Evolutionary conservation across 768 basidiomycete species (phyloP).

Genomic region (Hemileccinum impolitum): DNA sequence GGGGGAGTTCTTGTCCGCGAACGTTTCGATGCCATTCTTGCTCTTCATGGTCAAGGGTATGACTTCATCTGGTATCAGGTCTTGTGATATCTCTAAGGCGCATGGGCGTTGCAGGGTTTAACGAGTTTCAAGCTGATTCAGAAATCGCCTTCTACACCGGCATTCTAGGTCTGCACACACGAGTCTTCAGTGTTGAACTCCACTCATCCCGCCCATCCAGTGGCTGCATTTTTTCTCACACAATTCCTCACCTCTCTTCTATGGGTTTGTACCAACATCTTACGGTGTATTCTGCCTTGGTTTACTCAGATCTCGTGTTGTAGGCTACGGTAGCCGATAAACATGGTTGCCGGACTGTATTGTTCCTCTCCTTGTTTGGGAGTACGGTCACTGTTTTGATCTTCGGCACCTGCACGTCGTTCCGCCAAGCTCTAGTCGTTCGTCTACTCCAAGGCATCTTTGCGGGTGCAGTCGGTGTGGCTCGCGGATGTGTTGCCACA

Average conservation of each 20-base stretch:
- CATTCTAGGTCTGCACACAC: constrained; percentile 57
- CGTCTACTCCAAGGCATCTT: constrained; percentile 91
- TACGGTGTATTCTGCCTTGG: too few species aligned
- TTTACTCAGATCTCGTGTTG: not conserved
- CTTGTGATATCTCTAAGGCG: constrained; percentile 9
- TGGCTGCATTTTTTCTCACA: constrained; percentile 86
- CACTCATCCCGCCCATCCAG: constrained; percentile 34
- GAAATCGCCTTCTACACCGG: constrained; percentile 90
- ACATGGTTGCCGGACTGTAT: constrained; percentile 82
- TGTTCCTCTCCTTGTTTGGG: constrained; percentile 82
- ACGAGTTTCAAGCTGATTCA: constrained; percentile 70
- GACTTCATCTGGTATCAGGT: constrained; percentile 11
- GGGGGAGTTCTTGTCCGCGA: constrained; percentile 92
- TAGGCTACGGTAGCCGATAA: constrained; percentile 92
- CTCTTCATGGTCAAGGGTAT: constrained; percentile 92
- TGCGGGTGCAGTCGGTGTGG: constrained; percentile 92
- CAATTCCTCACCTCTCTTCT: constrained; percentile 94
- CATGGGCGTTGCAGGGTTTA: constrained; percentile 48
- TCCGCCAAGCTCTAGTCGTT: constrained; percentile 79
- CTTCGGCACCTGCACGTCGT: constrained; percentile 73
- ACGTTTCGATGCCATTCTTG: constrained; percentile 88
- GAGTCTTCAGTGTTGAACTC: constrained; percentile 9
- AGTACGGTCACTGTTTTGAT: constrained; percentile 73
- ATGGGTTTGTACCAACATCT: constrained; percentile 55
- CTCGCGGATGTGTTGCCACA: constrained; percentile 80